Conservation (phyloP, 1,284 basidiomycete species). For the Ustilago xerochloae region DNA sequence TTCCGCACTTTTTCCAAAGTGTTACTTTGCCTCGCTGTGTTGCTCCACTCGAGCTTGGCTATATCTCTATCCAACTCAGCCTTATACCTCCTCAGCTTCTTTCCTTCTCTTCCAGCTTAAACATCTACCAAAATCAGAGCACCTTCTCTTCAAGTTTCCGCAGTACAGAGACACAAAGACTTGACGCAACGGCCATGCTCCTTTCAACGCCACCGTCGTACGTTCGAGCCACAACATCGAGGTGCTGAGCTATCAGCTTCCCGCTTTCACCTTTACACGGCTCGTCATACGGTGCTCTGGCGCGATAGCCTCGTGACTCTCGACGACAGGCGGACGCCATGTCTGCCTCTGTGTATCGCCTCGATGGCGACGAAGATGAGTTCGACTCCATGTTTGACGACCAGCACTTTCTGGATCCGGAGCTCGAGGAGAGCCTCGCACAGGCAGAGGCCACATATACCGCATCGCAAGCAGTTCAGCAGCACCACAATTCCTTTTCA, state of each 20-base stretch:
- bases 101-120: too few relatives aligned
- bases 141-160: too few relatives aligned
- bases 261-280: too few relatives aligned
- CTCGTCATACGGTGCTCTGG: too few relatives aligned
- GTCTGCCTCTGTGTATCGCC: not conserved
- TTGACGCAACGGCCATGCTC: too few relatives aligned
- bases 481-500: not conserved
- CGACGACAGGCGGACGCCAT: too few relatives aligned
- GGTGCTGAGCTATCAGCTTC: not conserved
- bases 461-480: conserved; percentile 33
- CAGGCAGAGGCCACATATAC: conserved; percentile 43
- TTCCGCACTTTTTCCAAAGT: not conserved
- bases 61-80: not conserved
- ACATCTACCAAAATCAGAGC: too few relatives aligned
- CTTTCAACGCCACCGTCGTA: too few relatives aligned
- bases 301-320: too few relatives aligned
- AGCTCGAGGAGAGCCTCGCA: conserved; percentile 45
- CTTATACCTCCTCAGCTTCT: not conserved
- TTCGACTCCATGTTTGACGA: conserved; percentile 49
- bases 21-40: not conserved
- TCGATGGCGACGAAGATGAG: conserved; percentile 30
- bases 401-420: conserved; percentile 33
- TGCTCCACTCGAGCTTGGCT: not conserved
- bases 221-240: too few relatives aligned
- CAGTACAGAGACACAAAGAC: too few relatives aligned